Evolutionary conservation across 2,329 filamentous ascomycete species (phyloP).

Genomic region (Volutella citrinella): DNA sequence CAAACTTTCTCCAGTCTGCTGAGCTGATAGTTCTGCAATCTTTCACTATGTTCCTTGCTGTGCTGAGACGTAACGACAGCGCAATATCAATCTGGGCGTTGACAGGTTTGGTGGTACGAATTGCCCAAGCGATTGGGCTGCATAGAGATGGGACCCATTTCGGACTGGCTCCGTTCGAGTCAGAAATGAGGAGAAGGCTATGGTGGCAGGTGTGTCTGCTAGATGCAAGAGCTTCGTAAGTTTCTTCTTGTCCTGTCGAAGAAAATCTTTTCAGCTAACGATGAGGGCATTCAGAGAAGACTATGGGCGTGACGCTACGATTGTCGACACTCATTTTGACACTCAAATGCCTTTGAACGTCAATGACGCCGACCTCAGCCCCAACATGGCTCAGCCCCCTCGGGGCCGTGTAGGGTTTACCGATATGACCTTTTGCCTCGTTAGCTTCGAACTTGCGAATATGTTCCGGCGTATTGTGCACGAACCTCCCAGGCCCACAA

Average conservation of each 20-base stretch:
- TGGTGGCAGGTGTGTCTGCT: conserved; percentile 11
- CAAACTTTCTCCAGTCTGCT: conserved; percentile 1
- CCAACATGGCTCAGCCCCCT: conserved; percentile 37
- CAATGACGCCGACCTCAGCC: conserved; percentile 48
- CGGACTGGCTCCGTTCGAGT: conserved; percentile 5
- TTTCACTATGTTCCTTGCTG: conserved; percentile 1
- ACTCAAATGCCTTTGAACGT: conserved; percentile 53
- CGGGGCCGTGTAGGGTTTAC: conserved; percentile 2
- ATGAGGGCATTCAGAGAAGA: too few relatives aligned
- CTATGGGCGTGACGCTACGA: conserved; percentile 15
- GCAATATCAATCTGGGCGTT: conserved; percentile 3
- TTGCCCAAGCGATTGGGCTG: conserved; percentile 5
- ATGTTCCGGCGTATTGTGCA: too few relatives aligned
- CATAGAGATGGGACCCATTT: conserved; percentile 6
- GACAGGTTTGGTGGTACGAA: conserved; percentile 1
- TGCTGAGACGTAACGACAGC: conserved; percentile 3
- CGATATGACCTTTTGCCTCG: conserved; percentile 14
- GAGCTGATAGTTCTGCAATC: conserved; percentile 3
- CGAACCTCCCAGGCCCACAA: too few relatives aligned
- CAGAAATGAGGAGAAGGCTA: conserved; percentile 8
- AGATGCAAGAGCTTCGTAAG: conserved; percentile 4
- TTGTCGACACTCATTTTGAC: conserved; percentile 43
- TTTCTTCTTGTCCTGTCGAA: too few relatives aligned
- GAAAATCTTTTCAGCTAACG: too few relatives aligned
- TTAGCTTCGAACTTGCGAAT: conserved; percentile 12